A percentile compares a stretch with the other conserved stretches of the same genome.
phyloP scores from a whole-genome alignment of 768 basidiomycete species.

The Amanita pseudoporphyria region DNA sequence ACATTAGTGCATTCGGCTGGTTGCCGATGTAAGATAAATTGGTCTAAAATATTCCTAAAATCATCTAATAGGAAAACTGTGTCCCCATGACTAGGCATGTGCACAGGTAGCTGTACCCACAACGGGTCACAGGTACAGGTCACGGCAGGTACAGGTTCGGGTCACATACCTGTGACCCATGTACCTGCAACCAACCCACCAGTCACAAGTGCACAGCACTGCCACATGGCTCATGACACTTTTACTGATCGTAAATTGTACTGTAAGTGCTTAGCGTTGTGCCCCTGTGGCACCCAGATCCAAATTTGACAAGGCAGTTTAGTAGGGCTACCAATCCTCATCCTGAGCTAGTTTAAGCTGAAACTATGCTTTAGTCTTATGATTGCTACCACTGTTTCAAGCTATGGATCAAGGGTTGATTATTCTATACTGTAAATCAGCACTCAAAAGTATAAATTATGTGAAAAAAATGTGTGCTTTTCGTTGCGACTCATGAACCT shows the following conservation, averaged over 20 bases:
- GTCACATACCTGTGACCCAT: neutral
- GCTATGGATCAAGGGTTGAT: neutral
- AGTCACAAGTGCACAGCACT: neutral
- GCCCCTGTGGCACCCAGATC: neutral
- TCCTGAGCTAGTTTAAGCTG: neutral
- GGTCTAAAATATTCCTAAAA: too few relatives aligned
- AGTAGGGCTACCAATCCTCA: neutral
- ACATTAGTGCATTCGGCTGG: too few relatives aligned
- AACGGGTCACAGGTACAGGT: too few relatives aligned
- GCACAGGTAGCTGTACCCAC: too few relatives aligned
- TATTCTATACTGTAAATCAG: neutral
- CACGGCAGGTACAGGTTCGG: too few relatives aligned
- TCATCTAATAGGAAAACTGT: too few relatives aligned
- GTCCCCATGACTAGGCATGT: too few relatives aligned
- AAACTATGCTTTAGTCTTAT: neutral
- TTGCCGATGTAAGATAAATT: too few relatives aligned
- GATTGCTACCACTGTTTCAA: neutral
- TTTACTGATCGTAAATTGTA: neutral
- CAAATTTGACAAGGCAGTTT: neutral
- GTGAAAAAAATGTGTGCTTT: neutral
- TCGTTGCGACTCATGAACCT: neutral
- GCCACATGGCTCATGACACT: neutral
- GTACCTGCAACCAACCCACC: neutral
- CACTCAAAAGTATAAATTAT: neutral
- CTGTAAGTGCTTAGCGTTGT: neutral